These are phyloP conservation scores for Misopates orontium DNA, from an alignment of 257 asterid genomes.

Conservation along the genomic window DNA sequence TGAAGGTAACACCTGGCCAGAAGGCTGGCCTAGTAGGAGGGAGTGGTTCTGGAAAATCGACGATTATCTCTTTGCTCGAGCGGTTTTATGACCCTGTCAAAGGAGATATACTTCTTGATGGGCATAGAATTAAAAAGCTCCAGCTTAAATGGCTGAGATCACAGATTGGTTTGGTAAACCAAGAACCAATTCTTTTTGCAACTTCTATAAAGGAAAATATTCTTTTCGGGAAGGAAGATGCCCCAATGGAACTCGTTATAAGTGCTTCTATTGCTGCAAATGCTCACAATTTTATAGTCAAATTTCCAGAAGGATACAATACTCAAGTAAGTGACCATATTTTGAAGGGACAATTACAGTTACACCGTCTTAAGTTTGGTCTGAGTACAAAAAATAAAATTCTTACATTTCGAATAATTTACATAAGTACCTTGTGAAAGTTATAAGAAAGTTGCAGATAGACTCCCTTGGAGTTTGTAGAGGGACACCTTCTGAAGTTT, in stretches of 20 bases:
- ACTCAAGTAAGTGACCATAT: constrained; percentile 40
- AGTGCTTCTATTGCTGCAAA: constrained; percentile 49
- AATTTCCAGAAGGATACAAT: constrained; percentile 49
- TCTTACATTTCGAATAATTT: too few relatives aligned
- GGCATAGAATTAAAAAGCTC: constrained; percentile 42
- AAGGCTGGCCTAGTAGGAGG: constrained; percentile 45
- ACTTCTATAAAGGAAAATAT: constrained; percentile 49
- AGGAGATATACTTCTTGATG: constrained; percentile 55
- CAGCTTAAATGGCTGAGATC: constrained; percentile 52
- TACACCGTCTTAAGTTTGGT: too few relatives aligned
- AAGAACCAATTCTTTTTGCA: constrained; percentile 56
- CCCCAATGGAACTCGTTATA: constrained; percentile 38
- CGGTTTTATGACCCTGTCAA: constrained; percentile 48
- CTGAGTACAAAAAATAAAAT: too few relatives aligned
- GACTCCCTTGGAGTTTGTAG: too few relatives aligned
- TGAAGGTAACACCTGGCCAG: constrained; percentile 38
- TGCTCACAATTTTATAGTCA: constrained; percentile 47
- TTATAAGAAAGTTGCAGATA: too few relatives aligned
- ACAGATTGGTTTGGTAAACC: constrained; percentile 57
- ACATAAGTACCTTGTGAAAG: too few relatives aligned
- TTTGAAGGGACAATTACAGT: too few relatives aligned
- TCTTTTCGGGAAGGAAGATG: constrained; percentile 48
- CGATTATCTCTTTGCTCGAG: constrained; percentile 48
- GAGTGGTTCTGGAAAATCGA: constrained; percentile 48
- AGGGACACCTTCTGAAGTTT: too few relatives aligned